Conservation (phyloP, 2,329 filamentous ascomycete genomes). For the Aquanectria penicillioides region DNA sequence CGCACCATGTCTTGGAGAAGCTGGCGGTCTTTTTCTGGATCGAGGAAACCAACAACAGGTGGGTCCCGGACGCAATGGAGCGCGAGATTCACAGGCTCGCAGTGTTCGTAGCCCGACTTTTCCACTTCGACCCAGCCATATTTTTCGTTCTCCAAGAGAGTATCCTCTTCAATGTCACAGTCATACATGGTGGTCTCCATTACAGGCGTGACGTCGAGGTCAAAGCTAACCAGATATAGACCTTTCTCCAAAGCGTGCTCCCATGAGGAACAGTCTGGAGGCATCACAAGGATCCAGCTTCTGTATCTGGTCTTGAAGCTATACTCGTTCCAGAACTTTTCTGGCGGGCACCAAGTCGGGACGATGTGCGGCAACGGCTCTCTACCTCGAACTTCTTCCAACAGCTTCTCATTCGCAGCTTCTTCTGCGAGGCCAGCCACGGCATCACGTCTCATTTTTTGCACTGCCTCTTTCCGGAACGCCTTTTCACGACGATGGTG, state of each 20-base stretch:
- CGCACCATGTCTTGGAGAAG: not conserved
- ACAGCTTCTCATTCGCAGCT: constrained; percentile 11
- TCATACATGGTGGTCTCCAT: not conserved
- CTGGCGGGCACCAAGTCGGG: constrained; percentile 22
- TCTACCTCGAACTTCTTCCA: constrained; percentile 12
- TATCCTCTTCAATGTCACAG: not conserved
- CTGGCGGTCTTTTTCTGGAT: not conserved
- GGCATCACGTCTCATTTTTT: constrained; percentile 7
- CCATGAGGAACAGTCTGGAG: constrained; percentile 20
- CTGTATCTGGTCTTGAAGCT: not conserved
- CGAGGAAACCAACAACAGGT: too few relatives aligned
- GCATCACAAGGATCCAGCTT: constrained; percentile 27
- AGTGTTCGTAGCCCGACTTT: not conserved
- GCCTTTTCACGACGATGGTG: constrained; percentile 27
- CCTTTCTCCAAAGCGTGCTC: constrained; percentile 21
- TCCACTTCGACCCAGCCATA: constrained; percentile 18
- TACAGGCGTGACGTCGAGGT: constrained; percentile 13
- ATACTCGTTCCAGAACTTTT: not conserved
- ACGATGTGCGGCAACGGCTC: constrained; percentile 32
- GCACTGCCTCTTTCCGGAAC: constrained; percentile 1
- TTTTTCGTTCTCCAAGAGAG: not conserved
- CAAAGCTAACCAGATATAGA: constrained; percentile 19
- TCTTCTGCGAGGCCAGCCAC: constrained; percentile 17
- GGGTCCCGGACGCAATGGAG: constrained; percentile 16
- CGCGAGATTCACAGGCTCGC: not conserved